Percentiles rank a stretch among this genome's conserved stretches.
Evolutionary conservation across 2,329 filamentous ascomycete species (phyloP).

Genomic region (Neonectria hederae): DNA sequence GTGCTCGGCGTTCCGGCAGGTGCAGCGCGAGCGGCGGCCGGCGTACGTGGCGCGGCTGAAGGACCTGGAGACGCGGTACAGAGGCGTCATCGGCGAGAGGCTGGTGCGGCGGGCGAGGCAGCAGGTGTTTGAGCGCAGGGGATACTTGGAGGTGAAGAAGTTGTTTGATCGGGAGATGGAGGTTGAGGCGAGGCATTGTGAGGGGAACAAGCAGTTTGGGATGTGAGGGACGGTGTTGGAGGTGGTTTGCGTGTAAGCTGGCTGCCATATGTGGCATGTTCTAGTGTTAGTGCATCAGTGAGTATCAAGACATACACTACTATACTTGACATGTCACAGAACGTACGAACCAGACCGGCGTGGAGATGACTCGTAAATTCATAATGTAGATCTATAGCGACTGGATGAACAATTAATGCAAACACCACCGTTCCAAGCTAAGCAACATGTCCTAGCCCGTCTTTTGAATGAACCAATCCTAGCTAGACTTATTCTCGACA

Average conservation of each 20-base stretch:
- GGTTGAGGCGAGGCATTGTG: constrained; percentile 1
- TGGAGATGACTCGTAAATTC: background rate
- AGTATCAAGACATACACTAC: no score
- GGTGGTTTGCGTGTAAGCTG: background rate
- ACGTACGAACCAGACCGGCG: background rate
- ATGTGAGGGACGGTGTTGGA: background rate
- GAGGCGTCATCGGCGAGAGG: background rate
- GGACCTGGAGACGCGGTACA: background rate
- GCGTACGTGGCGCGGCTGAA: background rate
- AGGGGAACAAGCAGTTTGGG: constrained; percentile 7
- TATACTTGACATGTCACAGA: background rate
- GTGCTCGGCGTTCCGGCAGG: constrained; percentile 16
- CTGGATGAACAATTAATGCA: background rate
- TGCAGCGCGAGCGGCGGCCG: constrained; percentile 8
- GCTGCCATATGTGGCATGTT: no score
- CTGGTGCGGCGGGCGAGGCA: background rate
- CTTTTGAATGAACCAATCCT: background rate
- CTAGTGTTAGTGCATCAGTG: no score
- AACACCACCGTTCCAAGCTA: background rate
- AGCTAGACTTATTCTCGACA: background rate
- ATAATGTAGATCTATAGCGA: background rate
- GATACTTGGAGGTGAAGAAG: constrained; percentile 1
- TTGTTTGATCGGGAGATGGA: constrained; percentile 17
- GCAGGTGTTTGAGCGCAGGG: background rate
- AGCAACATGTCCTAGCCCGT: background rate